Conservation (phyloP, 2,329 filamentous ascomycete genomes). For the Daldinia sp. region DNA sequence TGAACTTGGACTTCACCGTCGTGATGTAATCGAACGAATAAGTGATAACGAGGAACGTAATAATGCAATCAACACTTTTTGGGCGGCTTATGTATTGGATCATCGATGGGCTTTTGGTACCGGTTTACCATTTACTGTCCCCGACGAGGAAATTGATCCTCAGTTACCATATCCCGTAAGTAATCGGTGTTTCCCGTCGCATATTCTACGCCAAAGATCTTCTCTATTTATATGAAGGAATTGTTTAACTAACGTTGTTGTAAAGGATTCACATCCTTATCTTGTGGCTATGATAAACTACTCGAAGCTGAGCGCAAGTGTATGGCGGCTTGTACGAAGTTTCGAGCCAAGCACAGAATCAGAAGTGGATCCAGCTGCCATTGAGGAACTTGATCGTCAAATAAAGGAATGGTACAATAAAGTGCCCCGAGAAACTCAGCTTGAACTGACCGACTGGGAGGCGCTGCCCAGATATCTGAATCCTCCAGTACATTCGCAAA, state of each 20-base stretch:
- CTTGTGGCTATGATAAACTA: slow-evolving; percentile 87
- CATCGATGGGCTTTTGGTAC: slow-evolving; percentile 91
- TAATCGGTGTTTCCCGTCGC: slow-evolving; percentile 27
- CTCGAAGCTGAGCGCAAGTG: slow-evolving; percentile 83
- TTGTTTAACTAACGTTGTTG: slow-evolving; percentile 37
- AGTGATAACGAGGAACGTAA: slow-evolving; percentile 75
- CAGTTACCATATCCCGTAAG: slow-evolving; percentile 82
- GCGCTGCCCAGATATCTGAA: slow-evolving; percentile 49
- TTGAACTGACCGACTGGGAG: slow-evolving; percentile 71
- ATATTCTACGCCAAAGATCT: background rate
- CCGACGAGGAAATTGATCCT: slow-evolving; percentile 87
- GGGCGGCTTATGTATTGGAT: slow-evolving; percentile 88
- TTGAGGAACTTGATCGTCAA: slow-evolving; percentile 84
- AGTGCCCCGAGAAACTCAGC: slow-evolving; percentile 68
- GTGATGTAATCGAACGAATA: slow-evolving; percentile 78
- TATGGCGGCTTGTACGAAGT: slow-evolving; percentile 84
- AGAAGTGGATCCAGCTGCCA: slow-evolving; percentile 77
- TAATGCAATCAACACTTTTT: slow-evolving; percentile 80
- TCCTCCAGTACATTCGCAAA: slow-evolving; percentile 57
- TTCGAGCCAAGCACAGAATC: slow-evolving; percentile 71
- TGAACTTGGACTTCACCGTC: slow-evolving; percentile 85
- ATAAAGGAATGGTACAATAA: slow-evolving; percentile 88
- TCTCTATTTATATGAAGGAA: background rate
- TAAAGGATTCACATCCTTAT: slow-evolving; percentile 72
- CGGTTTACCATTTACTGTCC: slow-evolving; percentile 85